These are phyloP conservation scores for Apiotrichum veenhuisii DNA, from an alignment of 1,284 basidiomycete species.

Conservation along the genomic window DNA sequence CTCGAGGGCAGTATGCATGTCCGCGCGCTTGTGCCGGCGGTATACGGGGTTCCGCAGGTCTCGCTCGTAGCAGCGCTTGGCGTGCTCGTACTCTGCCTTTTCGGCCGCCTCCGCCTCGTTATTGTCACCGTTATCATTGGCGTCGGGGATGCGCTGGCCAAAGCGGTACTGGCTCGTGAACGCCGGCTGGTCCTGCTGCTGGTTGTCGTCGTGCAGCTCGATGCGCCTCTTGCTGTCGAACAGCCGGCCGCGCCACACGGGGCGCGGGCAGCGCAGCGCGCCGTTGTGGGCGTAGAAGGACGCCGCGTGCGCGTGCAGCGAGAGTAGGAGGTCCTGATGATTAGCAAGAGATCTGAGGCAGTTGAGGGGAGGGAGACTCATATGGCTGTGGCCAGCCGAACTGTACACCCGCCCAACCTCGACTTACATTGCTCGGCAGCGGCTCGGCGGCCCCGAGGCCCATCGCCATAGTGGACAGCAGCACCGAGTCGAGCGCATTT, in stretches of 20 bases:
- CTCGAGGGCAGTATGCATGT: slow-evolving; percentile 36
- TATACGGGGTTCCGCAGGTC: not conserved
- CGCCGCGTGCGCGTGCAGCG: slow-evolving; percentile 25
- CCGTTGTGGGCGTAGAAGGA: slow-evolving; percentile 18
- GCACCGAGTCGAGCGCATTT: not conserved
- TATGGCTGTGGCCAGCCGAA: too few relatives aligned
- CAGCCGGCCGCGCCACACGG: not conserved
- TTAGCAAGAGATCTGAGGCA: too few relatives aligned
- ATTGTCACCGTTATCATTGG: too few relatives aligned
- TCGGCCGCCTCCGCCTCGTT: not conserved
- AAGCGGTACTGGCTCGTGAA: not conserved
- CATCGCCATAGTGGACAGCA: not conserved
- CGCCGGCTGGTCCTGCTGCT: not conserved
- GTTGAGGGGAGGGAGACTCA: too few relatives aligned
- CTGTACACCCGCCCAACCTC: too few relatives aligned
- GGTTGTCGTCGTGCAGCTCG: not conserved
- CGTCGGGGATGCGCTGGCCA: not conserved
- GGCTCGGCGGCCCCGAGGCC: not conserved
- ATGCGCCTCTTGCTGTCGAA: not conserved
- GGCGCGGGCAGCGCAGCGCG: slow-evolving; percentile 6
- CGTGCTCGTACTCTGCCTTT: slow-evolving; percentile 1
- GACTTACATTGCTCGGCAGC: not conserved
- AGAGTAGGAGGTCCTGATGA: slow-evolving; percentile 24
- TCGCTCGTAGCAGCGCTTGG: not conserved
- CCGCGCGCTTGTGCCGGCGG: slow-evolving; percentile 11